Percentiles rank a stretch among this genome's conserved stretches.
Evolutionary conservation across 208 protist genomes (phyloP).

Genomic region (Strigomonas culicis): DNA sequence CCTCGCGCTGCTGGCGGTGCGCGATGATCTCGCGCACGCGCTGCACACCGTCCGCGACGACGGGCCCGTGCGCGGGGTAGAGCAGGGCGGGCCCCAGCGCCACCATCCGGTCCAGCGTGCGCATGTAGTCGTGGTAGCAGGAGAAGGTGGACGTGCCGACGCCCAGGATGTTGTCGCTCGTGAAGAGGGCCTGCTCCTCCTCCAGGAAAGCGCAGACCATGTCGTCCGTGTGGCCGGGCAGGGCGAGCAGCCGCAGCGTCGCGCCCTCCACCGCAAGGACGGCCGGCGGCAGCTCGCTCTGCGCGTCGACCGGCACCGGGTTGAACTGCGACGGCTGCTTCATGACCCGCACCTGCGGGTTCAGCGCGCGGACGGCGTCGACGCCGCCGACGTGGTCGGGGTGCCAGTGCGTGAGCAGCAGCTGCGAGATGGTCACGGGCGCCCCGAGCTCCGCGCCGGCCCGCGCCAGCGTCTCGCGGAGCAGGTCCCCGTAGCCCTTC

Average conservation of each 20-base stretch:
- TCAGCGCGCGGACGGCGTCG: conserved; percentile 27
- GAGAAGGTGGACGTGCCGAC: conserved; percentile 58
- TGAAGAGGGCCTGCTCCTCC: conserved; percentile 58
- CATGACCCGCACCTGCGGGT: conserved; percentile 36
- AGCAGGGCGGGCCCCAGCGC: conserved; percentile 21
- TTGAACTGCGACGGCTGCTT: conserved; percentile 39
- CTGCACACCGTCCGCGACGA: conserved; percentile 37
- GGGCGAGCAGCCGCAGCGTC: conserved; percentile 39
- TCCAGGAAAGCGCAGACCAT: conserved; percentile 45
- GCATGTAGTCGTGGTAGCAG: conserved; percentile 62
- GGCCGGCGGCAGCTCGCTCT: conserved; percentile 21
- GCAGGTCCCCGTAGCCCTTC: conserved; percentile 27
- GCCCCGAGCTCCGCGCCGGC: conserved; percentile 26
- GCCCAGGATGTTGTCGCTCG: conserved; percentile 60
- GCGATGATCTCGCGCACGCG: conserved; percentile 49
- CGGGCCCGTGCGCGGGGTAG: conserved; percentile 62
- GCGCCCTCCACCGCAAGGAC: conserved; percentile 38
- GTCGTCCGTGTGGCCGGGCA: conserved; percentile 71
- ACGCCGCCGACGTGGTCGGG: conserved; percentile 65
- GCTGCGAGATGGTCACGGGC: conserved; percentile 31
- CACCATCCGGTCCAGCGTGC: conserved; percentile 29
- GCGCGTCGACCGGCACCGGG: conserved; percentile 20
- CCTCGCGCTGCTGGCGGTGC: conserved; percentile 46
- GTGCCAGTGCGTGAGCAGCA: conserved; percentile 73
- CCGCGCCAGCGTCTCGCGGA: conserved; percentile 23